Evolutionary conservation across 306 rosid genomes (phyloP), one percentile per base, ranked within the genome.

Genomic region (Pyrus communis): DNA sequence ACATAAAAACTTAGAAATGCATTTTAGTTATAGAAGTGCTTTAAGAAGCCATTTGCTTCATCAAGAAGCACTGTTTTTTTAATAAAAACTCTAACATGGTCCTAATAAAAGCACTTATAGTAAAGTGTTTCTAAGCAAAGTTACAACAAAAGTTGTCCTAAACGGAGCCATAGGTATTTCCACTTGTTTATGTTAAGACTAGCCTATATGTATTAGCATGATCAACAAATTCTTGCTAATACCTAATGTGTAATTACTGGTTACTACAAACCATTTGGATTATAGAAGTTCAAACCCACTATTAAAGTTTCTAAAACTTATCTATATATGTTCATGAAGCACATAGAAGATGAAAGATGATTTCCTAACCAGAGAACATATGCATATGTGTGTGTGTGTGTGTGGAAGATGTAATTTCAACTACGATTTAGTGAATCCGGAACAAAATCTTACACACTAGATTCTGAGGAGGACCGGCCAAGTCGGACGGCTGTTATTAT

Each of bases 391-490:
- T 35, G 8, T 7, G 42, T 38, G 10, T 7, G 42, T 38, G 42
- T 38, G 42, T 3, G 14, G 23, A 40, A 21, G 0, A 42, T 70
- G 63, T 7, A 4, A 27, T 33, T 30, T 69, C 49, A 59, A 73
- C 58, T 82, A 45, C 68, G 78, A 82, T 82, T 82, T 72, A 60
- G 79, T 73, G 79, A 79, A 72, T 11, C 85, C 81, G 11, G 7
- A 3, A 23, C 28, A 63, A 70, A 27, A 33, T 40, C 23, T 27
- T 75, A 49, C 67, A 19, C 57, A 33, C 69, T 35, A 35, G 49
- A 6, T 71, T 64, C 31, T 5, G 19, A 43, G 59, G 28, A 54
- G 15, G 0, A 31, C 19, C 18, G 43, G 62, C 70, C 51, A 14
- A 76, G 65, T 82, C 79, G 3, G 55, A 77, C 64, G 81, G 81